Percentiles rank a stretch among this genome's conserved stretches.
Conservation (phyloP, 1,284 basidiomycete genomes). For the Trametes versicolor region DNA sequence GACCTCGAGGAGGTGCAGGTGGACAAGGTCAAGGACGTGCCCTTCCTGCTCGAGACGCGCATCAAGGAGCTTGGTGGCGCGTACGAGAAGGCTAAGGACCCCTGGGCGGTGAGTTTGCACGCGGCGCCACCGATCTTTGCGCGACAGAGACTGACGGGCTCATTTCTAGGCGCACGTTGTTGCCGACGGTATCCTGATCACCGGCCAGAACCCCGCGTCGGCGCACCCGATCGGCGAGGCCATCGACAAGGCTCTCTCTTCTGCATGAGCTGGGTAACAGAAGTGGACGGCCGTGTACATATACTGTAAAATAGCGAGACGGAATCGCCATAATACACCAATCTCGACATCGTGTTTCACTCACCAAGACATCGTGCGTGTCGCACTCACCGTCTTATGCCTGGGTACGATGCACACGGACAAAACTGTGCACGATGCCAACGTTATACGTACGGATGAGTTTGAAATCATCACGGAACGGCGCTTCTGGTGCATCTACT, state of each 20-base stretch:
- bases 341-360: too few species aligned
- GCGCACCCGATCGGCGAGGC: slow-evolving; percentile 61
- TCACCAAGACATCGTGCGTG: too few species aligned
- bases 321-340: too few species aligned
- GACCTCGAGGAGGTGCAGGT: slow-evolving; percentile 72
- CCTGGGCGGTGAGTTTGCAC: slow-evolving; percentile 60
- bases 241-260: slow-evolving; percentile 49
- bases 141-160: background rate
- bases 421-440: too few species aligned
- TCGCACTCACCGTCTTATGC: too few species aligned
- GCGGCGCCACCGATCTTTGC: too few species aligned
- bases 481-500: too few species aligned
- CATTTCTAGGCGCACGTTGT: slow-evolving; percentile 52
- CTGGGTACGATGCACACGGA: too few species aligned
- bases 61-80: slow-evolving; percentile 70
- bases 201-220: slow-evolving; percentile 81
- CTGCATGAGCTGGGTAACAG: slow-evolving; percentile 2
- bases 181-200: slow-evolving; percentile 58
- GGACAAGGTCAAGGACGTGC: slow-evolving; percentile 55
- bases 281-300: slow-evolving; percentile 5
- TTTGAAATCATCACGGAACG: too few species aligned
- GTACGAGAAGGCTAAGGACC: slow-evolving; percentile 64
- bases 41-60: slow-evolving; percentile 76
- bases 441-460: too few species aligned
- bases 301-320: slow-evolving; percentile 8